A percentile compares a stretch with the other conserved stretches of the same genome.
These are phyloP conservation scores for Ceratocystis huliohia DNA, from an alignment of 2,329 filamentous ascomycete species.

Conservation along the genomic window DNA sequence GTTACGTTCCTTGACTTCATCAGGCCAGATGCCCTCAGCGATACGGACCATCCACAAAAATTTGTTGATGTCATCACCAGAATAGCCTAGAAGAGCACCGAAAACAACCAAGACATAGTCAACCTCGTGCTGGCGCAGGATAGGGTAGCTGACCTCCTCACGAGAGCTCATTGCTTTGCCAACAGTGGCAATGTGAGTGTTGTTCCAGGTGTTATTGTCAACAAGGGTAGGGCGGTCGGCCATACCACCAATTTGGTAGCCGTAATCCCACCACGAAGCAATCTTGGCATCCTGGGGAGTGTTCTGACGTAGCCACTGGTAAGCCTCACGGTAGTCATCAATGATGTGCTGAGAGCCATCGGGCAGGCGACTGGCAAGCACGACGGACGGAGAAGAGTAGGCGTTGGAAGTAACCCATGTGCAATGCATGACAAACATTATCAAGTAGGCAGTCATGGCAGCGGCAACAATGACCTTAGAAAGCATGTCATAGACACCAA, in stretches of 20 bases:
- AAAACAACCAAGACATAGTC: constrained; percentile 98
- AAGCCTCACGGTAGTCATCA: constrained; percentile 97
- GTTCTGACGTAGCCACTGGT: constrained; percentile 98
- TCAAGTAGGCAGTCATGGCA: constrained; percentile 62
- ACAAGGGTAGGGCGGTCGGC: constrained; percentile 92
- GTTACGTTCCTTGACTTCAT: constrained; percentile 91
- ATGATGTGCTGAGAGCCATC: constrained; percentile 98
- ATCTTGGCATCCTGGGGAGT: constrained; percentile 90
- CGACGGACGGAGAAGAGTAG: constrained; percentile 95
- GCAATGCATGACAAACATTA: constrained; percentile 93
- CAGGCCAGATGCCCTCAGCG: constrained; percentile 98
- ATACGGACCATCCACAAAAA: constrained; percentile 99
- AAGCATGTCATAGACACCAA: constrained; percentile 71
- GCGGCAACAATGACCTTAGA: constrained; percentile 70
- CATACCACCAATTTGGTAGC: constrained; percentile 99
- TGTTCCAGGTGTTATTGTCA: constrained; percentile 99
- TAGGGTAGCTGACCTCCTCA: constrained; percentile 96
- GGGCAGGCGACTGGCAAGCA: constrained; percentile 79
- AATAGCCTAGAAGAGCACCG: constrained; percentile 89
- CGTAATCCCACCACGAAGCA: constrained; percentile 99
- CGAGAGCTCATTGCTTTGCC: constrained; percentile 97
- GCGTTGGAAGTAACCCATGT: constrained; percentile 99
- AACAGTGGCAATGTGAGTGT: constrained; percentile 97
- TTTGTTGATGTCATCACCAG: constrained; percentile 98
- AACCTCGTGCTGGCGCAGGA: constrained; percentile 96